Base-by-base conservation (phyloP, 208 protist species). In the Leishmania mexicana region DNA sequence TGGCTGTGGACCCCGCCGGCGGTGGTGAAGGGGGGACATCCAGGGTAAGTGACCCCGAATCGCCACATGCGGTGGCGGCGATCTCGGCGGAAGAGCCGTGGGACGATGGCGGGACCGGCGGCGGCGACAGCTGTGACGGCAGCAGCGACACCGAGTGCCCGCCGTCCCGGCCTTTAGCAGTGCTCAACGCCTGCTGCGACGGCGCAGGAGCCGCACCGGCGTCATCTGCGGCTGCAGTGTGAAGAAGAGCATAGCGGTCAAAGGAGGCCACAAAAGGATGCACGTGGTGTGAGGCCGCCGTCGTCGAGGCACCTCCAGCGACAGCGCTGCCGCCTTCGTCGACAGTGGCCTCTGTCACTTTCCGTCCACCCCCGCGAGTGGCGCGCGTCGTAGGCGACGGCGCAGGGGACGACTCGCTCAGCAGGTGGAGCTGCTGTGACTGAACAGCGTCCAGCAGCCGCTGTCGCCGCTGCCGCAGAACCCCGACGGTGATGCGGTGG, bases 161-260 rank as follows among this genome's bases (percentile, higher is more conserved):
- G 21, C 31, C 38, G 49, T 77, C 54, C 53, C 40, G 60, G 8
- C 31, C 19, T 28, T 35, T 65, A 11, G 21, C 53, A 57, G 38
- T 31, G 28, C 40, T 72, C 19, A 3, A 49, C 15, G 24, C 31
- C 40, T 19, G 28, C 53, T 2, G 67, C 40, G 21, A 47, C 4
- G 45, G 35, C 31, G 79, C 40, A n/a, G 79, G 45, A 40, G 35
- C 7, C 49, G 10, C 38, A 11, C 19, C 15, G 38, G 21, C 72
- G 53, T 8, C 38, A 31, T 65, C 51, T 35, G 49, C 17, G 53
- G 51, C 2, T 21, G n/a, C 51, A 28, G 51, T 35, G 31, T 17
- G 82, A 15, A 85, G 82, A 4, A 85, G 62, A 10, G 82, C 82
- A n/a, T 85, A 85, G 38, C 82, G 82, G 42, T 79, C 82, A 31